Conservation (phyloP, 1,284 basidiomycete species). For the Grifola frondosa region DNA sequence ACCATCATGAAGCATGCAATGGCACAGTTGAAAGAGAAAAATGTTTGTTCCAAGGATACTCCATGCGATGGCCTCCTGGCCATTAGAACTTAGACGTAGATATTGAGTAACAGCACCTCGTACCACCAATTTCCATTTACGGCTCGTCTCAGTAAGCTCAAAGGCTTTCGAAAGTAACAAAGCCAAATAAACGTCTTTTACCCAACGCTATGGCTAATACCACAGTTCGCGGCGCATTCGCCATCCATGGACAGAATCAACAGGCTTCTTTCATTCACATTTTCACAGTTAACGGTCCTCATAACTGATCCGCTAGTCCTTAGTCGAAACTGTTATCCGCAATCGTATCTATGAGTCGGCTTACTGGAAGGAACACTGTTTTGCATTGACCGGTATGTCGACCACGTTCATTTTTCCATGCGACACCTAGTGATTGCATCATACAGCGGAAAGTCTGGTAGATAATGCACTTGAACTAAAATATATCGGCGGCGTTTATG, state of each 20-base stretch:
- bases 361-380: conserved; percentile 98
- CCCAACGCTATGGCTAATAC: conserved; percentile 89
- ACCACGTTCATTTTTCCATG: conserved; percentile 9
- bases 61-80: no score
- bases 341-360: conserved; percentile 93
- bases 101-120: no score
- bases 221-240: conserved; percentile 76
- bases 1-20: no score
- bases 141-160: no score
- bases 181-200: conserved; percentile 29
- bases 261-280: no score
- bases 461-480: conserved; percentile 87
- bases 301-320: conserved; percentile 59
- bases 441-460: conserved; percentile 84
- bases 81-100: no score
- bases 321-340: conserved; percentile 96
- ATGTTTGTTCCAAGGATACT: no score
- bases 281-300: no score
- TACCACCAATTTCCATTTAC: no score
- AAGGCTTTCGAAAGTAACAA: conserved; percentile 22
- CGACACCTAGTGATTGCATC: conserved; percentile 9
- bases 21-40: no score
- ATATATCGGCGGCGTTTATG: conserved; percentile 90
- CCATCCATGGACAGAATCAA: conserved; percentile 95
- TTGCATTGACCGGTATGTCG: conserved; percentile 81